These are phyloP conservation scores for Macrocybe gigantea DNA, from an alignment of 768 basidiomycete genomes.

Conservation along the genomic window DNA sequence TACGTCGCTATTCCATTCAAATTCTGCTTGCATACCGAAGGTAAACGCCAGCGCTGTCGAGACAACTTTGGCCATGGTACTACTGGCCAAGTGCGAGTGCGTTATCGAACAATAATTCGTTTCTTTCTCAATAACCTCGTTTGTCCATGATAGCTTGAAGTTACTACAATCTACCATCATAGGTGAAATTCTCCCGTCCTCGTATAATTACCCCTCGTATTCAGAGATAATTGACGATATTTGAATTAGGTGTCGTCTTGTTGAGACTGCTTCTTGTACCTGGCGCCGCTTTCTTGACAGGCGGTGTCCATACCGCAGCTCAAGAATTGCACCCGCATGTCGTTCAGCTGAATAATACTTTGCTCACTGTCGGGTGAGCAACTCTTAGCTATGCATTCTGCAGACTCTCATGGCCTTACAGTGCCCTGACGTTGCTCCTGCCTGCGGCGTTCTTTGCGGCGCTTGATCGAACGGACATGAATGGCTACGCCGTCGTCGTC, in stretches of 20 bases:
- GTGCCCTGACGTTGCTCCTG: constrained; percentile 55
- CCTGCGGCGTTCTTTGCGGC: constrained; percentile 66
- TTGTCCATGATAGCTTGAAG: constrained; percentile 36
- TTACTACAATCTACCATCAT: constrained; percentile 66
- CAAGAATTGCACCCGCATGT: constrained; percentile 65
- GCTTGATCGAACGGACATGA: constrained; percentile 25
- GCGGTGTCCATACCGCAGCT: constrained; percentile 60
- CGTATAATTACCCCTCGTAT: too few relatives aligned
- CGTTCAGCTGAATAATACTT: constrained; percentile 61
- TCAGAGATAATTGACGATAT: too few relatives aligned
- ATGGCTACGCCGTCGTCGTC: constrained; percentile 18
- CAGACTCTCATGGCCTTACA: constrained; percentile 14
- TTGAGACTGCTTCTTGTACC: constrained; percentile 69
- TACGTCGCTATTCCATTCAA: not conserved
- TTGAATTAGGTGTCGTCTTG: constrained; percentile 53
- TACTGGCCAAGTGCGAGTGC: constrained; percentile 67
- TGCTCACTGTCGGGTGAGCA: constrained; percentile 61
- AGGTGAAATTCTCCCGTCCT: constrained; percentile 26
- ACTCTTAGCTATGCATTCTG: not conserved
- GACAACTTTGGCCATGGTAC: constrained; percentile 63
- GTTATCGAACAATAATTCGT: constrained; percentile 16
- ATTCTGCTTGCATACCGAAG: not conserved
- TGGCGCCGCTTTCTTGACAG: constrained; percentile 64
- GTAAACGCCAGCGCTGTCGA: constrained; percentile 50
- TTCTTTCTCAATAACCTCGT: constrained; percentile 1